Evolutionary conservation across 352 stramenopile species (phyloP), one percentile per base, ranked within the genome.

Genomic region (Hyaloperonospora brassicae): DNA sequence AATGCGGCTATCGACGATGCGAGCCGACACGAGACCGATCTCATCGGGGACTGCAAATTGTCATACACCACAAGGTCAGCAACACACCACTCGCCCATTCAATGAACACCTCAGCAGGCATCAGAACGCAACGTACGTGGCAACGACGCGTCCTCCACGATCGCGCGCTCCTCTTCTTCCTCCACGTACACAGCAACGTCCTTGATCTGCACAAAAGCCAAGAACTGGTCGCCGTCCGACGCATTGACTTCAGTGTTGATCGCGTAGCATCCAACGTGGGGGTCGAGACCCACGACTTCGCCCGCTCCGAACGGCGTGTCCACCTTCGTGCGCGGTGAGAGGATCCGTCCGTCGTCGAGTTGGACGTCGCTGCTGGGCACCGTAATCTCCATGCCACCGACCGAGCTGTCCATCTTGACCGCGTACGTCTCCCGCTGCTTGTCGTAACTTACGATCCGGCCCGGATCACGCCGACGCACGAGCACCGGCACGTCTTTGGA

Each of bases 251-350:
- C 79, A 45, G 81, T 91, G 60, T 90, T 88, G 51, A 93, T 80
- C 21, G 84, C 84, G 69, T 93, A 93, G 68, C 84, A 93, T 49
- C 84, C 84, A n/a, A 92, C 76, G 53, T 93, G 84, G 22, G 84
- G 84, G 59, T 93, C 84, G 23, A 93, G 65, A 13, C 84, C 84
- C 5, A 93, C 78, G 13, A 93, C 70, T 52, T 93, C 84, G 30
- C 84, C 84, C 17, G 76, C 77, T 30, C 84, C 84, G 50, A 93
- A 93, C 27, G 84, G 84, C 9, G 84, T 93, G 61, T 91, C 81
- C 8, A 93, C 84, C 50, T 87, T 82, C 9, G 84, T 92, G 27
- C 81, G 76, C 10, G 84, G 84, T 31, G 84, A 93, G 31, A 93
- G 53, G 41, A 93, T 93, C 57, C 84, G 84, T 43, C 90, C 81